Evolutionary conservation across 2,329 filamentous ascomycete species (phyloP), one percentile per base, ranked within the genome.

Genomic region (Cercospora sp.): DNA sequence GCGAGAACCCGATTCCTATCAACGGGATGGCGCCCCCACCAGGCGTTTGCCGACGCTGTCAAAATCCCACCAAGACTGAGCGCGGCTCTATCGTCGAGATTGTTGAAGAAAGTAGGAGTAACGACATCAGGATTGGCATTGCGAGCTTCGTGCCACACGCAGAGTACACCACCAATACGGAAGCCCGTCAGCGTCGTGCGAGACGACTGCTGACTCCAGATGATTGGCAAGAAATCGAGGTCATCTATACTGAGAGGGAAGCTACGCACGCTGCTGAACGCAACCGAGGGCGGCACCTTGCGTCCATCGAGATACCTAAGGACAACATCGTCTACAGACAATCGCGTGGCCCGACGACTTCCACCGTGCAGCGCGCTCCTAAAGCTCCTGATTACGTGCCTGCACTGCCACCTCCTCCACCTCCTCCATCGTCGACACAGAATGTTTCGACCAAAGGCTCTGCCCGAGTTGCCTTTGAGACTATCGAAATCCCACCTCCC

Each of bases 11-110:
- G 2, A 76, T 79, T 12, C 72, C 75, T 1, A 63, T 71, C 37
- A 73, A 77, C 37, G 73, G 72, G n/a, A 66, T 76, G 5, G 76
- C 76, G 21, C 74, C 74, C 6, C 69, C 69, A 13, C 75, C 76
- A 55, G 75, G 74, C 5, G 77, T 79, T 16, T 79, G 78, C 70
- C 69, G 76, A 66, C 72, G 77, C 59, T 79, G 78, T 57, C 76
- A 74, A 24, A 71, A 75, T 24, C 66, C 63, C 12, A 68, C 72
- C 12, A 72, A 72, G 13, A 72, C 75, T 8, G 74, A 75, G 18
- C 66, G 63, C 26, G 66, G 66, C 18, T 59, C 65, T 5, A 62
- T 63, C 16, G 64, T 67, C 13, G 69, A 74, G 16, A 37, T 75
- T 16, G 66, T 72, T 9, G 66, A 69, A 51, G 26, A 70, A 26